Evolutionary conservation across 768 basidiomycete species (phyloP), one percentile per base, ranked within the genome.

Genomic region (Crassisporium funariophilum): DNA sequence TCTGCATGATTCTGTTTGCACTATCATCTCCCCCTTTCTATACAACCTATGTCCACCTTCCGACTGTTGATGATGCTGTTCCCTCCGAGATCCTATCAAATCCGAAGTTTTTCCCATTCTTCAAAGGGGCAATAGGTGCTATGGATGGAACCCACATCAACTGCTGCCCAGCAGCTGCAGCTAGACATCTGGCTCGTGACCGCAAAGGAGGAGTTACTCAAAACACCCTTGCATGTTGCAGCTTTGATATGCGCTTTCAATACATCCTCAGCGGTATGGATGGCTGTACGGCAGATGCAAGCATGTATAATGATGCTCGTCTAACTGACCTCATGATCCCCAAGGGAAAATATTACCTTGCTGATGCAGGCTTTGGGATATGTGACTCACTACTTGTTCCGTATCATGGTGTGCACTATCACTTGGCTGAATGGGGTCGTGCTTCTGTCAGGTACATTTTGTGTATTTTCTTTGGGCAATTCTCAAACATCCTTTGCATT

Each of bases 231-330:
- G 69, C 70, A 11, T 57, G 44, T 2, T 70, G 64, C 10, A 51
- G 53, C 1, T 74, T 73, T 38, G 36, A 61, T 19, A 49, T 76
- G 19, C 31, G 43, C 1, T 75, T 76, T 41, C 52, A 57, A 6
- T 77, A 74, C 52, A 35, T 71, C 4, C 47, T 70, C 4, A 65
- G 59, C 43, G 70, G 73, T 1, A 74, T 68, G 66, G 73, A 77
- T 27, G 74, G 73, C 0, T 66, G 62, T 23, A 58, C 60, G 4
- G 57, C 71, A 2, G 70, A 76, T 62, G 53, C 61, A 10, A 46
- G 50, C 0, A 57, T 74, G 15, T 74, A 58, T 53, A 27, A 59
- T 3, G 35, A 69, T 60, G 64, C 69, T 4, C 53, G 53, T 0
- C 7, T 50, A 1, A 38, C 39, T 2, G 63, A 66, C 47, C 57